Evolutionary conservation across 176 grass and related monocot species (phyloP).

Genomic region (Ensete glaucum): DNA sequence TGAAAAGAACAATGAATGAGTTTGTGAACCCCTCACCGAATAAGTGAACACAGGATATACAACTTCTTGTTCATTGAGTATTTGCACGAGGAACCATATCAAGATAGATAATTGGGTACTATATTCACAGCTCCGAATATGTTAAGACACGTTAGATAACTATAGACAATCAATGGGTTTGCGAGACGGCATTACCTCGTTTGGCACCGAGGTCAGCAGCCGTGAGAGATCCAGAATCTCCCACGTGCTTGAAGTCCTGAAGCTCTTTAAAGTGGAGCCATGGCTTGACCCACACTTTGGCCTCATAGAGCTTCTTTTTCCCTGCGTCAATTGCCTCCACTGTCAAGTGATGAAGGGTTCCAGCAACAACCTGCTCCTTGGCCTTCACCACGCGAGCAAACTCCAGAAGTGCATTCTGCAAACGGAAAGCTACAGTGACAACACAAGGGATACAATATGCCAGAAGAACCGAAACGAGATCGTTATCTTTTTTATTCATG

Average conservation of each 20-base stretch:
- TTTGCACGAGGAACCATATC: neutral
- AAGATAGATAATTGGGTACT: neutral
- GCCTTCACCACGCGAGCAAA: slow-evolving; percentile 78
- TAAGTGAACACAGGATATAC: too few species aligned
- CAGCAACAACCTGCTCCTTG: slow-evolving; percentile 83
- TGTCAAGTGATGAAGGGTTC: slow-evolving; percentile 75
- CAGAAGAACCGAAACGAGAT: too few species aligned
- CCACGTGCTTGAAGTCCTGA: slow-evolving; percentile 53
- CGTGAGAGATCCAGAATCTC: slow-evolving; percentile 34
- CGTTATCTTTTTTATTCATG: too few species aligned
- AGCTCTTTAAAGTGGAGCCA: slow-evolving; percentile 92
- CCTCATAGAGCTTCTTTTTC: slow-evolving; percentile 79
- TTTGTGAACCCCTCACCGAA: too few species aligned
- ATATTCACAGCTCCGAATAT: neutral
- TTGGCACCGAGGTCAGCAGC: slow-evolving; percentile 47
- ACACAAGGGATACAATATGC: neutral
- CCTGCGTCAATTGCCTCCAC: slow-evolving; percentile 68
- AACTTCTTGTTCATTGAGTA: too few species aligned
- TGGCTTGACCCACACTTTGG: slow-evolving; percentile 92
- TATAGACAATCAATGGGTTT: neutral
- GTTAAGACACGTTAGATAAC: neutral
- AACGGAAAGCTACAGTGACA: neutral
- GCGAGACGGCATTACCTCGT: slow-evolving; percentile 26
- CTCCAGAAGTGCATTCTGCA: slow-evolving; percentile 73
- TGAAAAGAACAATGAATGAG: too few species aligned